Evolutionary conservation across 108 stramenopile species (phyloP), one percentile per base, ranked within the genome.

Genomic region (Nitzschia putrida): DNA sequence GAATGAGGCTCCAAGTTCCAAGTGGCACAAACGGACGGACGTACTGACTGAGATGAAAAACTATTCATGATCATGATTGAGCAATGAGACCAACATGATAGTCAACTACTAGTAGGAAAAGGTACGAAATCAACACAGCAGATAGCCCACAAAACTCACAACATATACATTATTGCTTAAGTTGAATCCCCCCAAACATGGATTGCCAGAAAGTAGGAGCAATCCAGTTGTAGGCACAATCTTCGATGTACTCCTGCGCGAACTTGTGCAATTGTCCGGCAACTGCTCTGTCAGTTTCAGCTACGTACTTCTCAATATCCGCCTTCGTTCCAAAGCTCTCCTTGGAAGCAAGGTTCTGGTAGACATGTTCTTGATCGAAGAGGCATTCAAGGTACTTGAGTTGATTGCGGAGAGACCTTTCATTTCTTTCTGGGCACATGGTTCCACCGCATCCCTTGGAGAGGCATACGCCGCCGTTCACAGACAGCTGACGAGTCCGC

Each of bases 301-400:
- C 61, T 25, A 90, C 60, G 53, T 61, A 77, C 53, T 79, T 83
- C 6, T 64, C 60, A 47, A 90, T 58, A 24, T 90, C 88, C 25
- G 38, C 37, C 43, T 76, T 59, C 37, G 47, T 76, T 3, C 83
- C 79, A 38, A 67, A 67, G 29, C 61, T 71, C 39, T 58, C 51
- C 20, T 63, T 69, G 20, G 55, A 40, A 20, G 64, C 68, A 18
- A 76, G 72, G 64, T 95, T 85, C 26, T 88, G 73, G 41, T 69
- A 74, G 9, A 82, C 83, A 74, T 90, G 91, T 8, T 80, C 63
- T 51, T 85, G 29, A 61, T 95, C 88, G 61, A 90, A 90, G 53
- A 95, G 80, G 40, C 81, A 84, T 68, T 91, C 86, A 43, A 92
- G 68, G 53, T 95, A 95, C 69, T 92, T 91, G 53, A 92, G 83